Evolutionary conservation across 2,329 filamentous ascomycete species (phyloP), one percentile per base, ranked within the genome.

Genomic region (Penicillium brasilianum): DNA sequence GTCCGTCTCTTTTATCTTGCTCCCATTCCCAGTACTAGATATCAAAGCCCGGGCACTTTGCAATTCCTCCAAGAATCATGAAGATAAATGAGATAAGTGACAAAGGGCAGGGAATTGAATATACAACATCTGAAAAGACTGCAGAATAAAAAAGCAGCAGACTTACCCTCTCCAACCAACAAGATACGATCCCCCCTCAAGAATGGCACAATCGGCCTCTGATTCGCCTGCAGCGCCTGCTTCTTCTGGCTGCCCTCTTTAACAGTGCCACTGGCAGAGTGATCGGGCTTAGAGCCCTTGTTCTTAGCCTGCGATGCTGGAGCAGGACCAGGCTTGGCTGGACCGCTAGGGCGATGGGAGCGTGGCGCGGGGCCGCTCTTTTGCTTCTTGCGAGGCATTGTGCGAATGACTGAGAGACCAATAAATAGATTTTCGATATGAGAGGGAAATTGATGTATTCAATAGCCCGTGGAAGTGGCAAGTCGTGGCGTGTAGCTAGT

Each of bases 161-260:
- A 67, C 76, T 69, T 61, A 79, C 80, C 80, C 72, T 82, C 80
- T 14, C 80, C 80, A 67, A 81, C 66, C 30, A 81, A 67, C 28
- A 82, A 68, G 48, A 81, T 73, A 49, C 78, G 73, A 72, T 82
- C 80, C 22, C 66, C 71, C 51, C 66, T 74, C 37, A 73, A 66
- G 65, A 81, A 81, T 1, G 79, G 80, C 50, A 79, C 71, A 49
- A 73, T 73, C 14, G 76, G 75, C 43, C 69, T 66, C 41, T 68
- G 69, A 50, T 74, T 68, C 32, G 57, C 54, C 48, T 71, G 68
- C 14, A 70, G 22, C 36, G 61, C 61, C 16, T 67, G 61, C 41
- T 69, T 61, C 28, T 68, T 66, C 59, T 63, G 48, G 28, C 59
- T 53, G 39, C 57, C 63, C 18, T 57, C 49, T 14, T 59, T 67